A percentile compares a stretch with the other conserved stretches of the same genome.
Evolutionary conservation across 1,139 yeast genomes (phyloP).

Genomic region (Kodamaea derodonti): DNA sequence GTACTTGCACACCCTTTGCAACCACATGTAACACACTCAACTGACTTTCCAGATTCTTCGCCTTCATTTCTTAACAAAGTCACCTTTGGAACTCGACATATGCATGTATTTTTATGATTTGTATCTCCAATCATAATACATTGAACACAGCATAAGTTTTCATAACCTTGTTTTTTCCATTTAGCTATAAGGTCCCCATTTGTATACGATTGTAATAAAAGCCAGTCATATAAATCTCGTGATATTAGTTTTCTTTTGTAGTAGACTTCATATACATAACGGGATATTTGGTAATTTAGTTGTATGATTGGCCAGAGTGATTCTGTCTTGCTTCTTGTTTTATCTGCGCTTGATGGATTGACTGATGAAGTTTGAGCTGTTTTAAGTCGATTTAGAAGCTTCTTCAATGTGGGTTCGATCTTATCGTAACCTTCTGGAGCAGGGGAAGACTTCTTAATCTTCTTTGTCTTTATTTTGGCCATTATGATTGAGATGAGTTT

Average conservation of each 20-base stretch:
- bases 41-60: conserved; percentile 27
- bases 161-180: conserved; percentile 91
- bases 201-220: conserved; percentile 61
- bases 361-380: conserved; percentile 44
- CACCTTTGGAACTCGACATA: conserved; percentile 79
- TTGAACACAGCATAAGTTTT: conserved; percentile 75
- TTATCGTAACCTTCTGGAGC: conserved; percentile 78
- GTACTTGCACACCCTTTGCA: conserved; percentile 84
- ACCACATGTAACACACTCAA: conserved; percentile 82
- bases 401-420: conserved; percentile 65
- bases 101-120: conserved; percentile 67
- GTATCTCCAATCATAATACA: conserved; percentile 70
- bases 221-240: conserved; percentile 71
- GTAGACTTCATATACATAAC: conserved; percentile 72
- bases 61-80: conserved; percentile 31
- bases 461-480: conserved; percentile 11
- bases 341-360: conserved; percentile 10
- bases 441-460: conserved; percentile 13
- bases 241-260: conserved; percentile 68
- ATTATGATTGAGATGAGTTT: no score
- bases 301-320: conserved; percentile 71
- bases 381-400: conserved; percentile 58
- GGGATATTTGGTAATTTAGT: conserved; percentile 68
- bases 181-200: conserved; percentile 77
- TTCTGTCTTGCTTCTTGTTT: conserved; percentile 44